These are phyloP conservation scores for Lipomyces sp. DNA, from an alignment of 805 yeast genomes.

Conservation along the genomic window DNA sequence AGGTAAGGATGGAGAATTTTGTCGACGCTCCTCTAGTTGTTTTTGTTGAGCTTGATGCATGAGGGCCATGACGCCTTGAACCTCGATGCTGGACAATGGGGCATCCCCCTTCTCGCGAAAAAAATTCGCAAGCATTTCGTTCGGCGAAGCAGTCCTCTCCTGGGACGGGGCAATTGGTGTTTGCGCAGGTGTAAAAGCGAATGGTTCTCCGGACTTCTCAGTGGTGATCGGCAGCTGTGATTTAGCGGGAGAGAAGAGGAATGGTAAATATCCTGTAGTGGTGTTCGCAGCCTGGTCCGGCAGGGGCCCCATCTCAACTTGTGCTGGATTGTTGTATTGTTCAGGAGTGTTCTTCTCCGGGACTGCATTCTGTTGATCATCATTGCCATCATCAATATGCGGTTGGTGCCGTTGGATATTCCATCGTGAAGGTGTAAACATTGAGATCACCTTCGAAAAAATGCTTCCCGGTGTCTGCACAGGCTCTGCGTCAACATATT, in stretches of 20 bases:
- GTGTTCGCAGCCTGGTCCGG: neutral
- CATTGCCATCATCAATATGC: neutral
- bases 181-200: constrained; percentile 12
- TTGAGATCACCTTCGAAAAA: constrained; percentile 29
- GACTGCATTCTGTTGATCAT: neutral
- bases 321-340: neutral
- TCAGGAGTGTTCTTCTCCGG: neutral
- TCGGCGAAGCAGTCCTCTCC: constrained; percentile 49
- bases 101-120: constrained; percentile 73
- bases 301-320: neutral
- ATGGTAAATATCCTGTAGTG: constrained; percentile 20
- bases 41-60: constrained; percentile 49
- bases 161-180: neutral
- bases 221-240: constrained; percentile 6
- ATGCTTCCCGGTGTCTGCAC: constrained; percentile 31
- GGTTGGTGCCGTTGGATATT: constrained; percentile 13
- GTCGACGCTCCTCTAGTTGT: constrained; percentile 36
- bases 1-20: constrained; percentile 35
- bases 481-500: neutral
- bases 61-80: constrained; percentile 77
- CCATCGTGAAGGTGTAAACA: constrained; percentile 32
- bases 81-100: constrained; percentile 75
- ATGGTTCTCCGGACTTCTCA: constrained; percentile 13
- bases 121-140: constrained; percentile 67
- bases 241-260: constrained; percentile 26